A percentile compares a stretch with the other conserved stretches of the same genome.
Conservation (phyloP, 805 yeast genomes). For the Candida ipomoeae region DNA sequence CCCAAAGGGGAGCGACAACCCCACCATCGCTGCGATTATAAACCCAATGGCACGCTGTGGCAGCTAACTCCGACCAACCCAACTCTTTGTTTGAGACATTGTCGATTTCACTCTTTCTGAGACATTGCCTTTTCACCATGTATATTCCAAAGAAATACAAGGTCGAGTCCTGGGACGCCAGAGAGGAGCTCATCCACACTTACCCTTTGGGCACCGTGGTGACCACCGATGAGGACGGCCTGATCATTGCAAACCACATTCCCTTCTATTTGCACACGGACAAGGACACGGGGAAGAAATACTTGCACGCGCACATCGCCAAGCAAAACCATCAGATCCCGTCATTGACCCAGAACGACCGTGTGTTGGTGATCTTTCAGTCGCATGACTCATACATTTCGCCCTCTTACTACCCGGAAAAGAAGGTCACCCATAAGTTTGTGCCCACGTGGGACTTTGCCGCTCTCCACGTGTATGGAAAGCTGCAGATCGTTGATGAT, state of each 20-base stretch:
- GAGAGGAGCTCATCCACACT: conserved; percentile 38
- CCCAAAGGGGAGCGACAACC: neutral
- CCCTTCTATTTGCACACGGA: conserved; percentile 47
- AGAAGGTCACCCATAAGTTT: conserved; percentile 51
- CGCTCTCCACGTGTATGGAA: conserved; percentile 53
- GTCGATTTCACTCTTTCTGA: neutral
- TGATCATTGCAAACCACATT: conserved; percentile 50
- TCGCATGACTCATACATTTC: conserved; percentile 50
- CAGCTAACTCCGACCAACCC: neutral
- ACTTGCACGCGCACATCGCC: conserved; percentile 54
- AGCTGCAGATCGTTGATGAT: conserved; percentile 42
- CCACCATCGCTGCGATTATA: neutral
- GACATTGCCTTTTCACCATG: conserved; percentile 19
- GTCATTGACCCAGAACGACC: conserved; percentile 32
- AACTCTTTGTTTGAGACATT: neutral
- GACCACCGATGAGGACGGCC: conserved; percentile 35
- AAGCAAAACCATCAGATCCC: conserved; percentile 48
- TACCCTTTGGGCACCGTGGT: conserved; percentile 53
- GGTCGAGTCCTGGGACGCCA: conserved; percentile 33
- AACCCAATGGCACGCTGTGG: neutral
- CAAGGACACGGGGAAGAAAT: conserved; percentile 32
- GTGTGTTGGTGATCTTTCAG: conserved; percentile 51
- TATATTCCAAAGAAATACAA: conserved; percentile 34
- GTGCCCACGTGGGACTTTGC: conserved; percentile 74
- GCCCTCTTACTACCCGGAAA: conserved; percentile 57